These are phyloP conservation scores for Dendrothele bispora DNA, from an alignment of 768 basidiomycete genomes.

Conservation along the genomic window DNA sequence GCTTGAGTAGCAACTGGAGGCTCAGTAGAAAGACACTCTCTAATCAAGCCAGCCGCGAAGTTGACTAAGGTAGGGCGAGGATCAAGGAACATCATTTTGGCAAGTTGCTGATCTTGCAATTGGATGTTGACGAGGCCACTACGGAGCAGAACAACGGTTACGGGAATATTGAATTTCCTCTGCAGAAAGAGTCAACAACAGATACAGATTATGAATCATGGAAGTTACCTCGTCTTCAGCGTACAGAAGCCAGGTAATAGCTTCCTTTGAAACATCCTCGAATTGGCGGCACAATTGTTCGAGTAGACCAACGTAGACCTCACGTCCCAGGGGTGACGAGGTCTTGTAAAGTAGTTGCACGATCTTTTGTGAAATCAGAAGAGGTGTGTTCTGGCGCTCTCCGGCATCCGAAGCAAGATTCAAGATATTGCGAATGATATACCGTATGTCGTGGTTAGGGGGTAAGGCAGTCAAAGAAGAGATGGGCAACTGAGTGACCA, in stretches of 20 bases:
- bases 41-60: constrained; percentile 81
- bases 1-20: constrained; percentile 77
- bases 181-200: constrained; percentile 28
- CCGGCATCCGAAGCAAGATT: constrained; percentile 76
- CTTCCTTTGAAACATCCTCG: constrained; percentile 94
- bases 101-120: constrained; percentile 88
- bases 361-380: constrained; percentile 94
- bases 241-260: constrained; percentile 93
- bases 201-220: not conserved
- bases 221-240: constrained; percentile 88
- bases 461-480: constrained; percentile 71
- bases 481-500: constrained; percentile 72
- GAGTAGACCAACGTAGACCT: constrained; percentile 88
- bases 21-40: constrained; percentile 82
- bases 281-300: constrained; percentile 88
- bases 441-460: constrained; percentile 83
- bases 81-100: constrained; percentile 79
- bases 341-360: constrained; percentile 95
- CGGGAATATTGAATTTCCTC: constrained; percentile 96
- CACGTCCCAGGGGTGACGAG: constrained; percentile 78
- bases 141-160: constrained; percentile 85
- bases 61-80: constrained; percentile 74
- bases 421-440: constrained; percentile 81
- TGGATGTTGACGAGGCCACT: constrained; percentile 76
- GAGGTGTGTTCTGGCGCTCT: constrained; percentile 82